phyloP scores from a whole-genome alignment of 768 basidiomycete genomes.

The Boletus sensibilis region DNA sequence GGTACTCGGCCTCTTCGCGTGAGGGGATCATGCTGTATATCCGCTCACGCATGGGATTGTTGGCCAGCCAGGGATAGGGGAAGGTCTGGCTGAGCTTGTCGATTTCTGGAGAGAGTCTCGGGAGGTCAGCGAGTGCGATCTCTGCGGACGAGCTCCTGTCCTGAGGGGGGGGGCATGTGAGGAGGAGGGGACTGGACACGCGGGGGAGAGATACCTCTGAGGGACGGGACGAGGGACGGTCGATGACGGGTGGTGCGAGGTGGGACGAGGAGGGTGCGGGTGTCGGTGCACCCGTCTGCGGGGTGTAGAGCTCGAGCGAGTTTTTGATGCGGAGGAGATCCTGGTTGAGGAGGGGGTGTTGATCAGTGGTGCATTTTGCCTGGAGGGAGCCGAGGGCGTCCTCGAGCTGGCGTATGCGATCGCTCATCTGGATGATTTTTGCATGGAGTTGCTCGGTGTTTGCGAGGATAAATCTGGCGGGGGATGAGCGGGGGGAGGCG shows the following conservation, averaged over 20 bases:
- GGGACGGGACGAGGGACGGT: conserved; percentile 16
- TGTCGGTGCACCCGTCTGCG: conserved; percentile 21
- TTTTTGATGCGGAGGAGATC: conserved; percentile 64
- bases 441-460: conserved; percentile 66
- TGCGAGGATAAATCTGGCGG: conserved; percentile 59
- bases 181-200: neutral
- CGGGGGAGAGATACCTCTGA: conserved; percentile 23
- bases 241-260: neutral
- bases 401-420: conserved; percentile 64
- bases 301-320: conserved; percentile 60
- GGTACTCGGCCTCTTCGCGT: conserved; percentile 52
- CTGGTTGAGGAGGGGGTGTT: conserved; percentile 57
- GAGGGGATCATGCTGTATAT: conserved; percentile 65
- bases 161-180: conserved; percentile 12
- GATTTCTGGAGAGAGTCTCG: conserved; percentile 32
- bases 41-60: conserved; percentile 59
- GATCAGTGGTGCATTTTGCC: conserved; percentile 37
- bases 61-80: conserved; percentile 66
- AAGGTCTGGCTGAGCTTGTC: conserved; percentile 61
- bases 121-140: conserved; percentile 15
- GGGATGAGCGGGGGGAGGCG: conserved; percentile 11
- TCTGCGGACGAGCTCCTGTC: conserved; percentile 28
- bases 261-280: conserved; percentile 15
- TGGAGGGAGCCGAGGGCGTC: conserved; percentile 53
- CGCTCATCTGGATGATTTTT: conserved; percentile 58